Conservation (phyloP, 371 early-diverging fungal genomes). For the Conidiobolus incongruus region DNA sequence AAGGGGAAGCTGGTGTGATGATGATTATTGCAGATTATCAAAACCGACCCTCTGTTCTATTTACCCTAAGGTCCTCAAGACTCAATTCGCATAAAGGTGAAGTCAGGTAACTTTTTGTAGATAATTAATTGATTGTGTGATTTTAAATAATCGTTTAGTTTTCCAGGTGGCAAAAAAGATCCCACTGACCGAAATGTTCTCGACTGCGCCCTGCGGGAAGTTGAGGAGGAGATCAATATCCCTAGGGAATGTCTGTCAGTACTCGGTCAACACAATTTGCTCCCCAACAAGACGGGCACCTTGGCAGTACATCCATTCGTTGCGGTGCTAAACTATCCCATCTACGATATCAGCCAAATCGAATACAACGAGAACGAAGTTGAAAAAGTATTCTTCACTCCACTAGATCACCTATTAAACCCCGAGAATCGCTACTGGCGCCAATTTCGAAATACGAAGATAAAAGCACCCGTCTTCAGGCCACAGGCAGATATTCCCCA, state of each 20-base stretch:
- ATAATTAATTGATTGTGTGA: too few relatives aligned
- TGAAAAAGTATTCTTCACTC: conserved; percentile 34
- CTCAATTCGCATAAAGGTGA: conserved; percentile 60
- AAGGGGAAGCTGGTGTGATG: too few relatives aligned
- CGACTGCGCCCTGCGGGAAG: conserved; percentile 58
- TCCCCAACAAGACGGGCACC: conserved; percentile 35
- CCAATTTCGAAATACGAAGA: conserved; percentile 26
- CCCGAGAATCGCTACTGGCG: conserved; percentile 13
- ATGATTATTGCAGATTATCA: too few relatives aligned
- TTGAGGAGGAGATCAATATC: conserved; percentile 55
- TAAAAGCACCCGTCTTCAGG: conserved; percentile 29
- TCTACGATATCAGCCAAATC: conserved; percentile 7
- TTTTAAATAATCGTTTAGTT: too few relatives aligned
- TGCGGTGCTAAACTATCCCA: conserved; percentile 21
- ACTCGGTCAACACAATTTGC: conserved; percentile 32
- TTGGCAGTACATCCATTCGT: conserved; percentile 51
- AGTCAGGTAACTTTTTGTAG: too few relatives aligned
- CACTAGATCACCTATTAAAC: conserved; percentile 32
- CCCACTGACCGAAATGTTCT: conserved; percentile 22
- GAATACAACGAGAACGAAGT: conserved; percentile 39
- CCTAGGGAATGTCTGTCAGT: conserved; percentile 18
- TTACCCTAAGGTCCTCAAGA: conserved; percentile 49
- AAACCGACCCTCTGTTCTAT: conserved; percentile 48
- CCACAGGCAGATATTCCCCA: conserved; percentile 22
- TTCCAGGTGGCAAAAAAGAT: conserved; percentile 59